phyloP scores from a whole-genome alignment of 345 rosid species.

The Populus pruinosa region DNA sequence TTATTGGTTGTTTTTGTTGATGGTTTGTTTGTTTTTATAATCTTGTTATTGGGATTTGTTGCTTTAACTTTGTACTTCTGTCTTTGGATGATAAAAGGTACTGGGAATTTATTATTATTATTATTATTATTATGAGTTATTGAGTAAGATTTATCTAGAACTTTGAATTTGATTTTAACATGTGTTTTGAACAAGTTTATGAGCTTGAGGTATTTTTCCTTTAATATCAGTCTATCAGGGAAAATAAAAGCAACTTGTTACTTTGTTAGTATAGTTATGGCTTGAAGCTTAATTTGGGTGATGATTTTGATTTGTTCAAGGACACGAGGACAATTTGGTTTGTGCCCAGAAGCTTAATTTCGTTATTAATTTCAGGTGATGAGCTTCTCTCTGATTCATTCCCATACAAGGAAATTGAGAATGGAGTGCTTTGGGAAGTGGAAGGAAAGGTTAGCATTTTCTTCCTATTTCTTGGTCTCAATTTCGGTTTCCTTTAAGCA shows the following conservation, averaged over 20 bases:
- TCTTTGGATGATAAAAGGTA: too few relatives aligned
- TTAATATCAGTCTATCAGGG: not conserved
- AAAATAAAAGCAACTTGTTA: too few relatives aligned
- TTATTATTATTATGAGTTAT: too few relatives aligned
- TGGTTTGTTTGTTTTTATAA: not conserved
- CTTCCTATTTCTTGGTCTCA: not conserved
- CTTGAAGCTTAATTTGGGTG: too few relatives aligned
- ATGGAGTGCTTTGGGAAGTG: conserved; percentile 80
- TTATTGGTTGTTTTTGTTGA: not conserved
- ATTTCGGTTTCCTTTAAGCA: too few relatives aligned
- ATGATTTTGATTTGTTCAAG: too few relatives aligned
- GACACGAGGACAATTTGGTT: not conserved
- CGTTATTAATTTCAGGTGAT: conserved; percentile 35
- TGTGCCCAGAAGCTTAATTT: not conserved
- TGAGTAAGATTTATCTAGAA: too few relatives aligned
- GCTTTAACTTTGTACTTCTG: not conserved
- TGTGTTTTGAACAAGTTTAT: not conserved
- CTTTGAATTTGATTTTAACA: not conserved
- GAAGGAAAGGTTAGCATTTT: conserved; percentile 68
- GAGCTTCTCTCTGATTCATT: conserved; percentile 95
- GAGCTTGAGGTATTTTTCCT: not conserved
- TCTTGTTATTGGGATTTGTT: not conserved
- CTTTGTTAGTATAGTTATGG: too few relatives aligned
- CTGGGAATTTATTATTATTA: not conserved
- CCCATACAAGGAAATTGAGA: conserved; percentile 68